Conservation (phyloP, 140 eudicot species). For the Bidens hawaiensis region DNA sequence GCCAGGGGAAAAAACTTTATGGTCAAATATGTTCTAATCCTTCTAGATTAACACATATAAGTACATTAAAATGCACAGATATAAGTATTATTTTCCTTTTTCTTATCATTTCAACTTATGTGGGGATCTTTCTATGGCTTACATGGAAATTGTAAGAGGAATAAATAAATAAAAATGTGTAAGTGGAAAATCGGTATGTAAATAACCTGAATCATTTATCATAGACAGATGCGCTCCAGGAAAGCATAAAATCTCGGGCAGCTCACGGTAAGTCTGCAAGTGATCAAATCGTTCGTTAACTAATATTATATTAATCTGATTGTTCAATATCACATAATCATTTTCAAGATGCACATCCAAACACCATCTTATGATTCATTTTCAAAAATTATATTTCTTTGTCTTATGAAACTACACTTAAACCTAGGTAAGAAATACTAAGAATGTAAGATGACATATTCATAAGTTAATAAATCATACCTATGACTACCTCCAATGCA, state of each 20-base stretch:
- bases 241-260: slow-evolving; percentile 83
- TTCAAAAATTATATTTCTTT: too few relatives aligned
- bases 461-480: slow-evolving; percentile 36
- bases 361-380: too few relatives aligned
- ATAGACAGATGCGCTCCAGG: slow-evolving; percentile 81
- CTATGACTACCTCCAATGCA: slow-evolving; percentile 81
- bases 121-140: slow-evolving; percentile 8
- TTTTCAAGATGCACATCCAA: too few relatives aligned
- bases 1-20: too few relatives aligned
- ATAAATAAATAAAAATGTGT: slow-evolving; percentile 1
- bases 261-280: slow-evolving; percentile 73
- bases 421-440: slow-evolving; percentile 4
- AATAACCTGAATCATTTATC: slow-evolving; percentile 48
- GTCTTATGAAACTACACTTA: too few relatives aligned
- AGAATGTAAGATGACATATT: too few relatives aligned
- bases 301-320: not conserved
- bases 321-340: too few relatives aligned
- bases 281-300: not conserved
- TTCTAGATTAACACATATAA: too few relatives aligned
- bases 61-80: too few relatives aligned
- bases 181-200: slow-evolving; percentile 3
- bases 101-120: not conserved
- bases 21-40: too few relatives aligned
- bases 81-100: slow-evolving; percentile 4
- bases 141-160: not conserved